Percentiles rank a stretch among this genome's conserved stretches.
Evolutionary conservation across 768 basidiomycete species (phyloP).

Genomic region (Rhodotorula paludigena): DNA sequence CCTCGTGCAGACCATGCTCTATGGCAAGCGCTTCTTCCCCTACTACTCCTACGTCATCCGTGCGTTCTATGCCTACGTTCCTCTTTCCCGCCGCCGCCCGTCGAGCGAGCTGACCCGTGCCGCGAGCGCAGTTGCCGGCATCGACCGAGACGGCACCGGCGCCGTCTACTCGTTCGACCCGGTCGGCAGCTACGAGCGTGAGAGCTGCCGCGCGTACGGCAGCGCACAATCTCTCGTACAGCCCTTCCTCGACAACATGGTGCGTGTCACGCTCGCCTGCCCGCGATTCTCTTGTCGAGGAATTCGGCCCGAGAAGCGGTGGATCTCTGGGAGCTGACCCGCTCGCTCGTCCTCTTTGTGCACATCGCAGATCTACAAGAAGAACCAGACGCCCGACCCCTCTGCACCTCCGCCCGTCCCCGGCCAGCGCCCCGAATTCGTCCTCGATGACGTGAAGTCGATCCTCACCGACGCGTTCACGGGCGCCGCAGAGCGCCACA

Average conservation of each 20-base stretch:
- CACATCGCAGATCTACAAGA: slow-evolving; percentile 79
- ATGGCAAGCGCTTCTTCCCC: slow-evolving; percentile 92
- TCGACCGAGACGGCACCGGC: slow-evolving; percentile 58
- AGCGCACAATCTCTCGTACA: slow-evolving; percentile 91
- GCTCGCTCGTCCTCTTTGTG: too few species aligned
- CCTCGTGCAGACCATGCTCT: slow-evolving; percentile 96
- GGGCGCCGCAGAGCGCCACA: slow-evolving; percentile 94
- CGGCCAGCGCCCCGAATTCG: slow-evolving; percentile 64
- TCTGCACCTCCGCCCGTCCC: slow-evolving; percentile 56
- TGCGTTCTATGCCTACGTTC: slow-evolving; percentile 13
- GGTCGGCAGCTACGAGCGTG: slow-evolving; percentile 95
- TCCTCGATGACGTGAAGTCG: slow-evolving; percentile 69
- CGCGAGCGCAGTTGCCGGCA: slow-evolving; percentile 37
- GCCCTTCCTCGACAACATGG: slow-evolving; percentile 98
- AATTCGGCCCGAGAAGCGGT: too few species aligned
- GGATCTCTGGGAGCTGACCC: too few species aligned
- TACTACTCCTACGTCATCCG: slow-evolving; percentile 83
- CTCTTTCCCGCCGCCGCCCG: background rate
- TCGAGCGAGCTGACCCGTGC: background rate
- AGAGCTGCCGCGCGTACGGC: slow-evolving; percentile 91
- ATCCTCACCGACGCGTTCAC: slow-evolving; percentile 96
- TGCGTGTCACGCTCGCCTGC: slow-evolving; percentile 51
- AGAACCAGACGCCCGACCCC: slow-evolving; percentile 76
- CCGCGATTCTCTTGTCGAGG: background rate
- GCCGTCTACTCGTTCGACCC: slow-evolving; percentile 99